phyloP scores from a whole-genome alignment of 2,329 filamentous ascomycete genomes.

The Hymenotorrendiella dingleyae region DNA sequence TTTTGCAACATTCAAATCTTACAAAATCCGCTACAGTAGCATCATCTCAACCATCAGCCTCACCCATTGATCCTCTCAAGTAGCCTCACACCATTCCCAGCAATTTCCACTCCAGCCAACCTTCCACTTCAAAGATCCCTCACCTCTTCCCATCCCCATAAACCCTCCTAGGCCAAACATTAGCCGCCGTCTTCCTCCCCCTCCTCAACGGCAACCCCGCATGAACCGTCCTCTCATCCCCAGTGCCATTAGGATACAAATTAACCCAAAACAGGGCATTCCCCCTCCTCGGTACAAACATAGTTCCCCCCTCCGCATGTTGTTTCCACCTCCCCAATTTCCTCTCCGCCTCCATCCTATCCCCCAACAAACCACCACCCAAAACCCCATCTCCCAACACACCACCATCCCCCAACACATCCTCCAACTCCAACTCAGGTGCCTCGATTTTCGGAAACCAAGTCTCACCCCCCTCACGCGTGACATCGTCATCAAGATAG shows the following conservation, averaged over 20 bases:
- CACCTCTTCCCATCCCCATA: not conserved
- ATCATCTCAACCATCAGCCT: too few relatives aligned
- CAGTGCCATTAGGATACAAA: constrained; percentile 16
- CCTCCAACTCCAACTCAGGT: not conserved
- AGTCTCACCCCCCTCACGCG: constrained; percentile 10
- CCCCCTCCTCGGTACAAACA: constrained; percentile 10
- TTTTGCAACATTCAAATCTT: too few relatives aligned
- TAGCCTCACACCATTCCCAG: too few relatives aligned
- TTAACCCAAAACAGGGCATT: constrained; percentile 20
- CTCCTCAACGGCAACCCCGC: constrained; percentile 10
- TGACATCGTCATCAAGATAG: constrained; percentile 8
- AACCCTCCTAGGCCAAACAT: constrained; percentile 17
- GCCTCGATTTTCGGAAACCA: constrained; percentile 15
- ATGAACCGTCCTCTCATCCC: constrained; percentile 15
- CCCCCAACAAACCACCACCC: too few relatives aligned
- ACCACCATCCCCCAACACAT: constrained; percentile 1
- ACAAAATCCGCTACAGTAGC: too few relatives aligned
- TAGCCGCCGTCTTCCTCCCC: constrained; percentile 18
- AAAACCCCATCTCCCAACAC: too few relatives aligned
- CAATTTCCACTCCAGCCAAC: too few relatives aligned
- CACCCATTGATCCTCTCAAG: too few relatives aligned
- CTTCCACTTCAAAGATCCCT: too few relatives aligned
- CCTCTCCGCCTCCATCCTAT: not conserved
- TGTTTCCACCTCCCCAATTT: constrained; percentile 1
- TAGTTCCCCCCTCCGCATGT: constrained; percentile 6